Conservation (phyloP, 192 early-diverging fungal species). For the Coemansia reversa region DNA sequence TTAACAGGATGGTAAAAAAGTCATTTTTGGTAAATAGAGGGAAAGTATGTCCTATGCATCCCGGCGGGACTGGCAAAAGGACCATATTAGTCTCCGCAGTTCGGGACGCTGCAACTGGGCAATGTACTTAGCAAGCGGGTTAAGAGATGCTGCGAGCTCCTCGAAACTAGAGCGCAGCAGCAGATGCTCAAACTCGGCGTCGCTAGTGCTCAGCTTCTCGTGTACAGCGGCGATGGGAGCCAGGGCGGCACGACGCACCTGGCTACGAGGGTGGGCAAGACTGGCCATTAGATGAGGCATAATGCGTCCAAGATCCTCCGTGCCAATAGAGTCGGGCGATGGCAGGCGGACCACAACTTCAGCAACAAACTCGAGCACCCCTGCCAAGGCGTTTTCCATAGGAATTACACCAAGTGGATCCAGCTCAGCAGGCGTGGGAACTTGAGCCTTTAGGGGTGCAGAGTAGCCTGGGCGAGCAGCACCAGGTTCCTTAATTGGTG, state of each 20-base stretch:
- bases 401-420: constrained; percentile 48
- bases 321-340: constrained; percentile 20
- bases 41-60: not conserved
- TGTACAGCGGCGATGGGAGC: constrained; percentile 37
- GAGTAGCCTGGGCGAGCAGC: constrained; percentile 30
- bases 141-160: constrained; percentile 23
- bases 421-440: constrained; percentile 21
- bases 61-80: constrained; percentile 25
- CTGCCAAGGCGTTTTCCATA: constrained; percentile 54
- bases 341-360: constrained; percentile 33
- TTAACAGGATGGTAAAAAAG: no score
- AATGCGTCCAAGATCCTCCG: constrained; percentile 36
- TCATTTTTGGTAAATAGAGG: no score
- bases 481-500: constrained; percentile 10
- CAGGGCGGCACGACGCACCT: constrained; percentile 52
- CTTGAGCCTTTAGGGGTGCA: constrained; percentile 7
- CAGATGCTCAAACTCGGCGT: constrained; percentile 36
- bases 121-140: constrained; percentile 44
- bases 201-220: constrained; percentile 22
- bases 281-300: constrained; percentile 41
- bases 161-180: constrained; percentile 27
- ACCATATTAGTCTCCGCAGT: constrained; percentile 43
- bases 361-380: constrained; percentile 49
- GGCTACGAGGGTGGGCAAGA: constrained; percentile 49
- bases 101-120: constrained; percentile 32